Evolutionary conservation across 352 stramenopile genomes (phyloP), one percentile per base, ranked within the genome.

Genomic region (Phytopythium chamaehyphon): DNA sequence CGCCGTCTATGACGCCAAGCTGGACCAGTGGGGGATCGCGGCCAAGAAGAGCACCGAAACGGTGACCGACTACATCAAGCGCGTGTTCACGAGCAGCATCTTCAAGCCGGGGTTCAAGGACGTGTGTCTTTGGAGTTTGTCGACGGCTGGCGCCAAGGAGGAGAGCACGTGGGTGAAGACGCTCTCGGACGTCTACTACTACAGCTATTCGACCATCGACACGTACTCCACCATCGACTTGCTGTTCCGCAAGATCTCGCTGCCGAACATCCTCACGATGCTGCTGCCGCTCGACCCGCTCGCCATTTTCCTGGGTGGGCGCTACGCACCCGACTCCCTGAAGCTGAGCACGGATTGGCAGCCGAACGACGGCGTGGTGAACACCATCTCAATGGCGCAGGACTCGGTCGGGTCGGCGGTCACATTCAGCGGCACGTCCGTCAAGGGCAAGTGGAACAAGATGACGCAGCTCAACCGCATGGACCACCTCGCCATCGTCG

Each of bases 141-240:
- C 71, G 9, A 77, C 62, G 4, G 14, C 38, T 2, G 73, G 73
- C n/a, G 70, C 73, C 18, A 65, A 62, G 16, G 73, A 85, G 47
- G 73, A 85, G 39, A 69, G 55, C 12, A 64, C 60, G 37, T 85
- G 73, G 71, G 70, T 84, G 11, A 61, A 61, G 43, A 86, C 72
- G 40, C 61, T 83, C 3, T 52, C 69, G 21, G 60, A 76, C 46
- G 62, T 86, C 12, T 83, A 77, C 59, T 83, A 86, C 63, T 86
- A 71, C 47, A 83, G 69, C 51, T 79, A 76, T 54, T 47, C 56
- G 19, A 83, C 66, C 2, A 40, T 67, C 10, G 69, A 82, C 56
- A 80, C 69, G 47, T 76, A 64, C 47, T 28, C 47, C 19, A 59
- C 59, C 21, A 37, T 43, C 19, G 59, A 83, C 42, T 51, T 68